A percentile compares a stretch with the other conserved stretches of the same genome.
Evolutionary conservation across 306 rosid genomes (phyloP).

Genomic region (Trichosanthes truncata): DNA sequence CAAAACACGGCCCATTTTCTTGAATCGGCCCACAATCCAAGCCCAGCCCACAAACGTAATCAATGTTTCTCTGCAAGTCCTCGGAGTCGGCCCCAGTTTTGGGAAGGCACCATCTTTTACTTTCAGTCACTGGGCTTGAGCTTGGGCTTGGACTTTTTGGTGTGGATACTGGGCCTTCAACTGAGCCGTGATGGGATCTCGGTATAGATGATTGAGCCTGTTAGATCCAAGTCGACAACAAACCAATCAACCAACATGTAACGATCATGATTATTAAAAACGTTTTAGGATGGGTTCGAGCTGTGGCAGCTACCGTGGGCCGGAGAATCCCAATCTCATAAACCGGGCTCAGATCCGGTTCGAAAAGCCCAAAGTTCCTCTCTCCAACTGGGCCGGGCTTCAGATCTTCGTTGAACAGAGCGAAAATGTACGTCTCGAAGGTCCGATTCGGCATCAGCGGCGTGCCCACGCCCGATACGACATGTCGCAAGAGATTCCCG

Average conservation of each 20-base stretch:
- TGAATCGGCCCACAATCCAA: constrained; percentile 34
- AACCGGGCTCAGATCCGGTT: constrained; percentile 44
- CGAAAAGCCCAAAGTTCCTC: constrained; percentile 60
- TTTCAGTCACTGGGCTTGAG: background rate
- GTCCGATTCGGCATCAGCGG: constrained; percentile 73
- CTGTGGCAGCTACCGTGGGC: constrained; percentile 28
- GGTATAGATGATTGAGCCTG: constrained; percentile 22
- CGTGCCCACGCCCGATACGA: constrained; percentile 44
- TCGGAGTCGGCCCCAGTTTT: constrained; percentile 15
- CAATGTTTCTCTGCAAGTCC: constrained; percentile 33
- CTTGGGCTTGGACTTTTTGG: background rate
- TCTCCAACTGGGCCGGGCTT: constrained; percentile 61
- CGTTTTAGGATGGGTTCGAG: constrained; percentile 9
- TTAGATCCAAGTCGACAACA: constrained; percentile 31
- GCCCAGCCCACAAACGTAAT: constrained; percentile 36
- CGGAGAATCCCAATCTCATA: constrained; percentile 41
- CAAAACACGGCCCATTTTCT: constrained; percentile 27
- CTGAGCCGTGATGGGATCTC: background rate
- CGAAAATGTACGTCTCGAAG: constrained; percentile 60
- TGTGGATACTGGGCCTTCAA: background rate
- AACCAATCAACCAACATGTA: constrained; percentile 29
- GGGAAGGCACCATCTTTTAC: constrained; percentile 23
- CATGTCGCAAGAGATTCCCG: constrained; percentile 43
- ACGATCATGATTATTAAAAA: constrained; percentile 16
- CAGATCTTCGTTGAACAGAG: constrained; percentile 57